Conservation (phyloP, 192 early-diverging fungal genomes). For the Radiomyces spectabilis region DNA sequence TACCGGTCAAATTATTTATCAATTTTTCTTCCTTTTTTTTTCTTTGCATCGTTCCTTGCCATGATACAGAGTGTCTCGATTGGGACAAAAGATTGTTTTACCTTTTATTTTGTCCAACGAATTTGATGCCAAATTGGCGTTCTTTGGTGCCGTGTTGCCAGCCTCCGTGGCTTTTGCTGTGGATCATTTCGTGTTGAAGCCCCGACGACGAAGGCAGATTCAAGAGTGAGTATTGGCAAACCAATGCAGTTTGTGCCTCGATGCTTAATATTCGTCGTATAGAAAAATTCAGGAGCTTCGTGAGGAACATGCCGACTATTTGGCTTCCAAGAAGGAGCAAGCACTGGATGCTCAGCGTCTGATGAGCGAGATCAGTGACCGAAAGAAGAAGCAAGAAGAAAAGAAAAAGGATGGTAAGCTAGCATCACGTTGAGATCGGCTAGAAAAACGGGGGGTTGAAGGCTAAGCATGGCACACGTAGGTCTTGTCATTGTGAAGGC, state of each 20-base stretch:
- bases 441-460: neutral
- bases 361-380: slow-evolving; percentile 57
- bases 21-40: neutral
- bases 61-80: slow-evolving; percentile 47
- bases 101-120: slow-evolving; percentile 57
- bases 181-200: slow-evolving; percentile 53
- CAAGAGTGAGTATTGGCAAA: slow-evolving; percentile 29
- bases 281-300: slow-evolving; percentile 50
- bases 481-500: slow-evolving; percentile 81
- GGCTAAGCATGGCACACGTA: slow-evolving; percentile 2
- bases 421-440: neutral
- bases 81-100: slow-evolving; percentile 60
- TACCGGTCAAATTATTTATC: neutral
- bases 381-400: slow-evolving; percentile 63
- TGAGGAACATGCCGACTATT: slow-evolving; percentile 54
- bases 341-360: slow-evolving; percentile 72
- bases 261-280: slow-evolving; percentile 4
- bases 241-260: neutral
- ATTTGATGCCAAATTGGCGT: slow-evolving; percentile 44
- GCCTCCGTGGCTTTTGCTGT: slow-evolving; percentile 39
- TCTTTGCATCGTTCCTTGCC: neutral
- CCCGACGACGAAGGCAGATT: slow-evolving; percentile 44
- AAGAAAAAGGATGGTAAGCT: slow-evolving; percentile 42
- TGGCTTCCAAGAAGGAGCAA: slow-evolving; percentile 60
- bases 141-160: slow-evolving; percentile 48